These are phyloP conservation scores for Yamadazyma kanchanaburiensis DNA, from an alignment of 1,139 yeast genomes.

Conservation along the genomic window DNA sequence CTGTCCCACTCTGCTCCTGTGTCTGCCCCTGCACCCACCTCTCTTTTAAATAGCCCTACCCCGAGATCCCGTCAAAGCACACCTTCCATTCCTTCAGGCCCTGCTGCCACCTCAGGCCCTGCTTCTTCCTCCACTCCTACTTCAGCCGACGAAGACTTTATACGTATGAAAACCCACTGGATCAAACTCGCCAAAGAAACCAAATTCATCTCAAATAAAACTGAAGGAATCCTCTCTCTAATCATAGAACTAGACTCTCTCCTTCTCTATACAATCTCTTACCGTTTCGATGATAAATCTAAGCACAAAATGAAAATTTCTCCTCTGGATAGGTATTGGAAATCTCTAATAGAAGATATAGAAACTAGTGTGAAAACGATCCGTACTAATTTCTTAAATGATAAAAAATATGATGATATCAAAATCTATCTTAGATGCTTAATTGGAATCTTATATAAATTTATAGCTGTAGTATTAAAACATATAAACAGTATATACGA, in stretches of 20 bases:
- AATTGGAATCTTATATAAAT: slow-evolving; percentile 27
- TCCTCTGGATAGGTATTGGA: slow-evolving; percentile 39
- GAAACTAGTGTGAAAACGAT: slow-evolving; percentile 20
- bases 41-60: neutral
- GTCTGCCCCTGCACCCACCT: neutral
- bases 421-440: slow-evolving; percentile 23
- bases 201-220: slow-evolving; percentile 20
- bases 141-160: slow-evolving; percentile 3
- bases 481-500: slow-evolving; percentile 26
- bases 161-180: slow-evolving; percentile 26
- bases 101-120: neutral
- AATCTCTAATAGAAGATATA: slow-evolving; percentile 23
- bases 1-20: no score
- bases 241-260: slow-evolving; percentile 32
- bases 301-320: slow-evolving; percentile 21
- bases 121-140: neutral
- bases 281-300: slow-evolving; percentile 34
- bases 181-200: slow-evolving; percentile 26
- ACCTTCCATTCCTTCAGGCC: no score
- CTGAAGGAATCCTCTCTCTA: slow-evolving; percentile 20
- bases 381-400: slow-evolving; percentile 10
- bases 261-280: slow-evolving; percentile 26
- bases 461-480: slow-evolving; percentile 20
- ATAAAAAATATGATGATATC: slow-evolving; percentile 17
- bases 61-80: neutral